Conservation (phyloP, 2,329 filamentous ascomycete species). For the Cordyceps militaris region DNA sequence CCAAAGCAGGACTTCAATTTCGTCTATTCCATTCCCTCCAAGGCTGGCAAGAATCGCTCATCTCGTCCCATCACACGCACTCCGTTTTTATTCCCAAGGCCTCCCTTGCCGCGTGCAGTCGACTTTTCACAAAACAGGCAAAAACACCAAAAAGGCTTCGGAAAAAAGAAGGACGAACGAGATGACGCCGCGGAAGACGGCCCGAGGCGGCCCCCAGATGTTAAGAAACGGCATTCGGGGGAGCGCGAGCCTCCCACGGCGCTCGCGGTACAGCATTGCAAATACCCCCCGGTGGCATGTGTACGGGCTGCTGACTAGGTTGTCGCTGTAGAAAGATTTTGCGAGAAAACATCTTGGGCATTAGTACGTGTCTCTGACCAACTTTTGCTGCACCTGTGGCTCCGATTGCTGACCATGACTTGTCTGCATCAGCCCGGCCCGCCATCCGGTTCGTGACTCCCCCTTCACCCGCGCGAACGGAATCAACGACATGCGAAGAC, state of each 20-base stretch:
- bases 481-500: neutral
- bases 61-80: too few relatives aligned
- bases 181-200: too few relatives aligned
- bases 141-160: too few relatives aligned
- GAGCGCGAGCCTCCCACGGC: neutral
- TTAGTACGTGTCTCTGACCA: conserved; percentile 9
- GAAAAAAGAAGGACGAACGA: too few relatives aligned
- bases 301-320: neutral
- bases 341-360: conserved; percentile 14
- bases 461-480: neutral
- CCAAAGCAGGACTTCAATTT: neutral
- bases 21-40: too few relatives aligned
- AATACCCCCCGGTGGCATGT: neutral
- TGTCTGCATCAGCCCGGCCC: conserved; percentile 5
- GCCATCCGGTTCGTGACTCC: conserved; percentile 12
- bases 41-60: too few relatives aligned
- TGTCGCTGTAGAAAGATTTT: conserved; percentile 14
- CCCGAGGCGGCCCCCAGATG: too few relatives aligned
- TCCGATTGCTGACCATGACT: neutral
- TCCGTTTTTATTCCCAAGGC: too few relatives aligned
- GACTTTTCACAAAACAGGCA: too few relatives aligned
- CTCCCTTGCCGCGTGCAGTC: too few relatives aligned
- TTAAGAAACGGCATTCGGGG: neutral
- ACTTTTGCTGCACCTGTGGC: neutral
- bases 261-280: neutral